Base-by-base conservation (phyloP, 2,329 filamentous ascomycete genomes). In the Pseudofabraea citricarpa region DNA sequence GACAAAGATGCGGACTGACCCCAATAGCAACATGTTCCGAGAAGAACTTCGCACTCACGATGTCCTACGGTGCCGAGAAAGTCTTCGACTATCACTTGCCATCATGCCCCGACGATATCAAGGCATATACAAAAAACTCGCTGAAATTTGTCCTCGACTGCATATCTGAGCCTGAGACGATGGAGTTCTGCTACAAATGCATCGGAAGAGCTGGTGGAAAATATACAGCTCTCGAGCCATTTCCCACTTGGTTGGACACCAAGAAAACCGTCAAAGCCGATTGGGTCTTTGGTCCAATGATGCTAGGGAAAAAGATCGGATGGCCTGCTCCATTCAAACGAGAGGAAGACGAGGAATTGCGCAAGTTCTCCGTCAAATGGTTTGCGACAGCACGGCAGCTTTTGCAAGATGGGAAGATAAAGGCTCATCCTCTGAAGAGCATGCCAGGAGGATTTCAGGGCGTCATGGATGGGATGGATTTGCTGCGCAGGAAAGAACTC, bases 91-190 rank as follows among this genome's bases (percentile, higher is more conserved):
- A 66, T 46, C 45, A 46, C 35, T 44, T 40, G 1, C 46, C 59
- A 0, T 51, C 47, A 6, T 64, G 60, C 46, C 62, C 40, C 19
- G 47, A 45, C 2, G 57, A 63, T 6, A 65, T 72, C 38, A 49
- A 55, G 0, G 46, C 39, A 3, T 62, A 64, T 48, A 71, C 68
- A 1, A 44, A 51, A 1, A 60, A 66, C 55, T 44, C 36, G 3
- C 60, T 72, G 1, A 42, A 39, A 0, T 62, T 61, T 33, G 64
- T 54, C 2, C 46, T 72, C 1, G 68, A 71, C 52, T 64, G 60
- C 40, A 56, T 70, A 35, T 50, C 63, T 3, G 48, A 56, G 22
- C 39, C 49, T 1, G 33, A 50, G 18, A 59, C 60, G 3, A 62
- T 60, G 27, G 39, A 47, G 5, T 36, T 63, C 9, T 69, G 66